phyloP scores from a whole-genome alignment of 179 eudicot species.

The Beta macrorhiza region DNA sequence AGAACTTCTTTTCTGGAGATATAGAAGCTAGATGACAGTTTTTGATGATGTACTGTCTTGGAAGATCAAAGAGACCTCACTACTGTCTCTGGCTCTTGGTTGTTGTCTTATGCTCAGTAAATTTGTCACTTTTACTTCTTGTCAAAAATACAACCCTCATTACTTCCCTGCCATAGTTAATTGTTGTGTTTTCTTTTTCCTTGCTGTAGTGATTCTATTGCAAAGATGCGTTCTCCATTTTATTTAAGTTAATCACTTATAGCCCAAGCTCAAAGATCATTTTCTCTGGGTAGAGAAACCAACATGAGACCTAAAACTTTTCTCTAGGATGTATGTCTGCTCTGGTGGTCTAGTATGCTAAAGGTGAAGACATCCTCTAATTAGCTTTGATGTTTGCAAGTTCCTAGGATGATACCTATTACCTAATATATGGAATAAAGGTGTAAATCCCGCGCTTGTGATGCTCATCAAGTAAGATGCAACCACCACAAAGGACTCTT shows the following conservation, averaged over 20 bases:
- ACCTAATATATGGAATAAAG: background rate
- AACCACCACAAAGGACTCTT: too few species aligned
- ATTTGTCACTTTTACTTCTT: too few species aligned
- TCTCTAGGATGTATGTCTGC: background rate
- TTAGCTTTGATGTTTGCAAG: background rate
- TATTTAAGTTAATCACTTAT: background rate
- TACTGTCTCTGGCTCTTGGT: background rate
- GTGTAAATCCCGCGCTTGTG: background rate
- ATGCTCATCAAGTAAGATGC: too few species aligned
- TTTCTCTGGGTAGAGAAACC: too few species aligned
- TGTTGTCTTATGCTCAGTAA: background rate
- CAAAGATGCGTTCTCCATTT: background rate
- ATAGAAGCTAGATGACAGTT: background rate
- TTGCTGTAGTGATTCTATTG: too few species aligned
- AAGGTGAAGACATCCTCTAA: background rate
- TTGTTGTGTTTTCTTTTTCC: too few species aligned
- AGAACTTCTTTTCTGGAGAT: background rate
- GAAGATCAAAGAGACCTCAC: background rate
- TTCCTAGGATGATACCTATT: background rate
- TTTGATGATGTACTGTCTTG: background rate
- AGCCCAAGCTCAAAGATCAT: too few species aligned
- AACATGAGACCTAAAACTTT: too few species aligned
- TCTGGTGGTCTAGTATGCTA: background rate
- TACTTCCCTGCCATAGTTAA: background rate
- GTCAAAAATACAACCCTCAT: background rate